Conservation (phyloP, 192 early-diverging fungal species). For the Umbelopsis vinacea region DNA sequence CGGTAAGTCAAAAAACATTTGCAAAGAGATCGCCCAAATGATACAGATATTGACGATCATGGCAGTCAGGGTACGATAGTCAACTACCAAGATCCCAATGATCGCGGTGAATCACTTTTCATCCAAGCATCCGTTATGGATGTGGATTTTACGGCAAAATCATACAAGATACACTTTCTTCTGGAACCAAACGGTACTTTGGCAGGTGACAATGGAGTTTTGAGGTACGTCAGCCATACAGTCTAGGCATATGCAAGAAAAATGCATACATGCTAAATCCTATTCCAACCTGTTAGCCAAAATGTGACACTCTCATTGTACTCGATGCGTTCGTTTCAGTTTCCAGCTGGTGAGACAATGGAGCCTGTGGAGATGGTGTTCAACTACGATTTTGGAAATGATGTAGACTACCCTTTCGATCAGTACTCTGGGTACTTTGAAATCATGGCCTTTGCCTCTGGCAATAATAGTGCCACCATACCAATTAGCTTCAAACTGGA, state of each 20-base stretch:
- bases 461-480: conserved; percentile 43
- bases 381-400: conserved; percentile 28
- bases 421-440: conserved; percentile 53
- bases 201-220: conserved; percentile 41
- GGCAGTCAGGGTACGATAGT: conserved; percentile 26
- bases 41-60: neutral
- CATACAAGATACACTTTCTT: conserved; percentile 48
- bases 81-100: conserved; percentile 32
- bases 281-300: conserved; percentile 19
- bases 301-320: conserved; percentile 31
- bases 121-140: conserved; percentile 45
- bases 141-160: conserved; percentile 53
- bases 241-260: neutral
- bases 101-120: conserved; percentile 36
- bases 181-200: conserved; percentile 49
- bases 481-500: conserved; percentile 47
- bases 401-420: conserved; percentile 55
- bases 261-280: neutral
- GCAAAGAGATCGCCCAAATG: neutral
- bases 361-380: conserved; percentile 33
- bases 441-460: conserved; percentile 42
- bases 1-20: conserved; percentile 24
- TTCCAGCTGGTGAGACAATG: conserved; percentile 27
- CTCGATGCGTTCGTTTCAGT: conserved; percentile 22
- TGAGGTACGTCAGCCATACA: conserved; percentile 24